phyloP scores from a whole-genome alignment of 1,284 basidiomycete species.

The Ganoderma lucidum region DNA sequence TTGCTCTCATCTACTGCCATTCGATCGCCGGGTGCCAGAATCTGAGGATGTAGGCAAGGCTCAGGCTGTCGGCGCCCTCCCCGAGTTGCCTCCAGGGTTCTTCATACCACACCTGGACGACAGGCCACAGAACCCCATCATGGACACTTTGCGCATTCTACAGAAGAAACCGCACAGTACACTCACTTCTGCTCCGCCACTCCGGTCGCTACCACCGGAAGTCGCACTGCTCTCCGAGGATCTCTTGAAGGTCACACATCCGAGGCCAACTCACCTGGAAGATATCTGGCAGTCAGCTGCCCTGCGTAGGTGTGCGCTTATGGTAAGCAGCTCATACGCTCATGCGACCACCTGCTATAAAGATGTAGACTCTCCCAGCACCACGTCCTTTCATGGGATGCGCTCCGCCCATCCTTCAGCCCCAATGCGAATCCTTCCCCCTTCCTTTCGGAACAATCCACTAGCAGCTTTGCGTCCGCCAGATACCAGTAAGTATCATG shows the following conservation, averaged over 20 bases:
- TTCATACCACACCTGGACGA: slow-evolving; percentile 66
- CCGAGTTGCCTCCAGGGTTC: slow-evolving; percentile 51
- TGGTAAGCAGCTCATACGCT: slow-evolving; percentile 19
- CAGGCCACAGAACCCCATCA: slow-evolving; percentile 79
- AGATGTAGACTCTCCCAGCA: slow-evolving; percentile 32
- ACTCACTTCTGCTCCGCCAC: background rate
- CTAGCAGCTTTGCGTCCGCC: slow-evolving; percentile 56
- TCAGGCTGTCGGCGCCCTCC: slow-evolving; percentile 23
- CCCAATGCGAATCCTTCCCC: slow-evolving; percentile 48
- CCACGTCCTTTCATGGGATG: slow-evolving; percentile 68
- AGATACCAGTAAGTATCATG: slow-evolving; percentile 58
- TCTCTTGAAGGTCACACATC: slow-evolving; percentile 10
- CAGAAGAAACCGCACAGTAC: slow-evolving; percentile 9
- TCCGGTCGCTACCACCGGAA: slow-evolving; percentile 20
- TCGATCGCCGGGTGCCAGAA: background rate
- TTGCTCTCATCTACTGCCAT: background rate
- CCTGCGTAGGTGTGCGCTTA: slow-evolving; percentile 19
- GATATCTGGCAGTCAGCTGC: slow-evolving; percentile 27
- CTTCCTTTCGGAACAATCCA: slow-evolving; percentile 72
- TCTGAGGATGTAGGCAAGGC: background rate
- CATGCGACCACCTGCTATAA: background rate
- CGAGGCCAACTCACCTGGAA: slow-evolving; percentile 8
- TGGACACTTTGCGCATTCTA: slow-evolving; percentile 57
- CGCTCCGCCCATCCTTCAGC: slow-evolving; percentile 49
- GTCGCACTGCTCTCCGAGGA: slow-evolving; percentile 26